Percentiles rank a stretch among this genome's conserved stretches.
Evolutionary conservation across 495 filamentous ascomycete species (phyloP).

Genomic region (Podospora pseudoanserina): DNA sequence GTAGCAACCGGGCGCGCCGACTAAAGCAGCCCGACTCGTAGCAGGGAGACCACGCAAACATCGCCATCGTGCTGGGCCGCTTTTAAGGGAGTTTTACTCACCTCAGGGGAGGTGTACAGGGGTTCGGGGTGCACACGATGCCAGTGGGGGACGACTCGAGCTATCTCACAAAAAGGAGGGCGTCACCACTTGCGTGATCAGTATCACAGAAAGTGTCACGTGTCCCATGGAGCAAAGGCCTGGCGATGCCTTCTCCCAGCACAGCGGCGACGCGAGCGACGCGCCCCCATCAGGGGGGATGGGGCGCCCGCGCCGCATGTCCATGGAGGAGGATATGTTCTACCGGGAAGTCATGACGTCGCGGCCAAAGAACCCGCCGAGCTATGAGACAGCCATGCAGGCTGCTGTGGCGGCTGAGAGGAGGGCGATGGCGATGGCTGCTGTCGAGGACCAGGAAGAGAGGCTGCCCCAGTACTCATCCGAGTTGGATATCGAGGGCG

Average conservation of each 20-base stretch:
- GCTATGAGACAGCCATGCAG: slow-evolving; percentile 37
- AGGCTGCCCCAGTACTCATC: slow-evolving; percentile 54
- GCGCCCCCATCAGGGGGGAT: slow-evolving; percentile 17
- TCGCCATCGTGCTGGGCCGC: slow-evolving; percentile 3
- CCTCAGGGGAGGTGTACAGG: slow-evolving; percentile 13
- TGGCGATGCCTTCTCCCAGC: slow-evolving; percentile 36
- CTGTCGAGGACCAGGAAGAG: slow-evolving; percentile 26
- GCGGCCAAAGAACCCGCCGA: slow-evolving; percentile 35
- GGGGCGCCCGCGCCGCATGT: slow-evolving; percentile 35
- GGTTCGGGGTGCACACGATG: slow-evolving; percentile 19
- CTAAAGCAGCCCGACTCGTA: not conserved
- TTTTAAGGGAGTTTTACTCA: not conserved
- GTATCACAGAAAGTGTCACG: slow-evolving; percentile 2
- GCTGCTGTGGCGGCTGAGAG: slow-evolving; percentile 32
- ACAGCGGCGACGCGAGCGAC: slow-evolving; percentile 28
- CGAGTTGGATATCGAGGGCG: slow-evolving; percentile 48
- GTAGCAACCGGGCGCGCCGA: not conserved
- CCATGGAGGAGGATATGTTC: slow-evolving; percentile 40
- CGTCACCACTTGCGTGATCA: slow-evolving; percentile 15
- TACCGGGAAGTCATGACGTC: slow-evolving; percentile 37
- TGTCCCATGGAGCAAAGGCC: slow-evolving; percentile 29
- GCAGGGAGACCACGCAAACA: too few species aligned
- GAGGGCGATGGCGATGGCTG: slow-evolving; percentile 24
- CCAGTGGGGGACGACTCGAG: slow-evolving; percentile 20
- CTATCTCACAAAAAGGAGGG: slow-evolving; percentile 20